These are phyloP conservation scores for Tuber magnatum DNA, from an alignment of 495 filamentous ascomycete species.

Conservation along the genomic window DNA sequence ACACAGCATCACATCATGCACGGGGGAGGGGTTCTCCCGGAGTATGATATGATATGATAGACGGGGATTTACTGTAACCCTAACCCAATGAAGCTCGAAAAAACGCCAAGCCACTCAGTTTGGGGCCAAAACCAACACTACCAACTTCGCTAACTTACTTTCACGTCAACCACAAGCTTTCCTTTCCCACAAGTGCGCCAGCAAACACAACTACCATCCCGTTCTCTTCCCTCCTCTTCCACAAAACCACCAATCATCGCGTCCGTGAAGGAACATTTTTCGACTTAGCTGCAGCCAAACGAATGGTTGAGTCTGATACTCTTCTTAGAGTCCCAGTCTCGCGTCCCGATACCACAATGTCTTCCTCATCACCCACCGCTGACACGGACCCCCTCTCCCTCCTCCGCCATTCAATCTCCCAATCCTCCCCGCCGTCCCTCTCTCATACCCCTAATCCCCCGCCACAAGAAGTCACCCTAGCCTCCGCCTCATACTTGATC, in stretches of 20 bases:
- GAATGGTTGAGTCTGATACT: neutral
- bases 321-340: neutral
- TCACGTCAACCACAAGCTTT: neutral
- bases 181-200: neutral
- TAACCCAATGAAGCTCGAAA: neutral
- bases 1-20: neutral
- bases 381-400: conserved; percentile 35
- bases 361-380: neutral
- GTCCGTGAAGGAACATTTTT: neutral
- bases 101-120: neutral
- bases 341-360: neutral
- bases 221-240: neutral
- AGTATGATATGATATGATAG: neutral
- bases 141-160: neutral
- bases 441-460: conserved; percentile 19
- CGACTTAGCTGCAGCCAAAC: neutral
- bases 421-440: conserved; percentile 25
- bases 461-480: conserved; percentile 50
- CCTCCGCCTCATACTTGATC: conserved; percentile 71
- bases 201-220: neutral
- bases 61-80: neutral
- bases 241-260: neutral
- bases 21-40: neutral
- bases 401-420: conserved; percentile 36
- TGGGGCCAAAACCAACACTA: neutral